phyloP scores from a whole-genome alignment of 306 rosid genomes.

The Luffa acutangula region DNA sequence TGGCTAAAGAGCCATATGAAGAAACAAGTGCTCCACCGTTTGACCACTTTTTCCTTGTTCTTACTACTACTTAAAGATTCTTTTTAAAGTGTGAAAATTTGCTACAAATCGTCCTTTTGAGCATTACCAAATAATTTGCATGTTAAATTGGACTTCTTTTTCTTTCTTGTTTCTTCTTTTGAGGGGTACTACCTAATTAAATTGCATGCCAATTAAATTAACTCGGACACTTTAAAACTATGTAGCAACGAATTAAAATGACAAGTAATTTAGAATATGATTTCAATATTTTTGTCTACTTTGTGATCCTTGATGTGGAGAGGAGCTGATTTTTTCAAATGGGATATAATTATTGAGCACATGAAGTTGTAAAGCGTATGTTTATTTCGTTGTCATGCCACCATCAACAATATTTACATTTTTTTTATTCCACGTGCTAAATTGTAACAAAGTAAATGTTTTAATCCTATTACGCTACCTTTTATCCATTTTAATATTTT shows the following conservation, averaged over 20 bases:
- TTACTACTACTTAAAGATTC: background rate
- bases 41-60: background rate
- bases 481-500: too few species aligned
- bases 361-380: background rate
- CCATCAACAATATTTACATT: background rate
- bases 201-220: background rate
- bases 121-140: background rate
- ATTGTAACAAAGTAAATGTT: too few species aligned
- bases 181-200: background rate
- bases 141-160: background rate
- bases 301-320: background rate
- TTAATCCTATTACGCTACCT: too few species aligned
- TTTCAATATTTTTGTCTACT: background rate
- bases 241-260: background rate
- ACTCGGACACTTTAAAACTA: background rate
- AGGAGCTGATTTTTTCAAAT: background rate
- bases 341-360: background rate
- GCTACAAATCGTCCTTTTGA: background rate
- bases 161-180: too few species aligned
- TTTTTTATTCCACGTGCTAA: background rate
- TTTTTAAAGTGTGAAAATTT: background rate
- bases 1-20: background rate
- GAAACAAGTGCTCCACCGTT: background rate
- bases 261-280: background rate
- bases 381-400: too few species aligned